Evolutionary conservation across 257 asterid genomes (phyloP), one percentile per base, ranked within the genome.

Genomic region (Solanum pimpinellifolium): DNA sequence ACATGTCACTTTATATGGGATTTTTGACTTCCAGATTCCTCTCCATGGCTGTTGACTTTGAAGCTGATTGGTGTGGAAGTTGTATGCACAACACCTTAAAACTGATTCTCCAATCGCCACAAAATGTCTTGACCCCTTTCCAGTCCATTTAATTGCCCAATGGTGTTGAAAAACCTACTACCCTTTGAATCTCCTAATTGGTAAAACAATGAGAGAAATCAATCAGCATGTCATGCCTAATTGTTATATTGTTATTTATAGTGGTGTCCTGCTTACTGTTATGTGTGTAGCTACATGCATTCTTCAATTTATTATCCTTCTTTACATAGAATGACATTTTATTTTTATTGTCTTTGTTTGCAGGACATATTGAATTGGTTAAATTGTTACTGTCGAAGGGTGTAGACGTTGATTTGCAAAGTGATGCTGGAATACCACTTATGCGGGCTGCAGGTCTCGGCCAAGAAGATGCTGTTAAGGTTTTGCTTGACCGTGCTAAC

Each of bases 371-470:
- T 86, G 98, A 96, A 86, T 87, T 95, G 89, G 90, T 95, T 90
- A 92, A 90, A 83, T 87, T 91, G 88, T 90, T 97, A 86, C 92
- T 97, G 62, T 86, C 93, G 39, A 93, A 93, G 92, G 95, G 92
- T 35, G 90, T 93, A 84, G 85, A 92, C 92, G 98, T 93, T 90
- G 92, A 97, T 88, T 90, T 92, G 65, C 96, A 93, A 93, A 94
- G 99, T 92, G 98, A 95, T 89, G 96, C 94, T 37, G 99, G 99
- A 76, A 92, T 94, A 85, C 98, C 99, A 18, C 98, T 97, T 81
- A 88, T 97, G 83, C 95, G 99, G 99, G 99, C 99, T 90, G 98
- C 99, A 72, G 99, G 99, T 88, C 95, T 94, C 80, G 95, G 91
- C 87, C 98, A 97, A 87, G 91, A 83, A 89, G 97, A 96, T 68